Percentiles rank a stretch among this genome's conserved stretches.
phyloP scores from a whole-genome alignment of 2,329 filamentous ascomycete species.

The Macroventuria anomochaeta region DNA sequence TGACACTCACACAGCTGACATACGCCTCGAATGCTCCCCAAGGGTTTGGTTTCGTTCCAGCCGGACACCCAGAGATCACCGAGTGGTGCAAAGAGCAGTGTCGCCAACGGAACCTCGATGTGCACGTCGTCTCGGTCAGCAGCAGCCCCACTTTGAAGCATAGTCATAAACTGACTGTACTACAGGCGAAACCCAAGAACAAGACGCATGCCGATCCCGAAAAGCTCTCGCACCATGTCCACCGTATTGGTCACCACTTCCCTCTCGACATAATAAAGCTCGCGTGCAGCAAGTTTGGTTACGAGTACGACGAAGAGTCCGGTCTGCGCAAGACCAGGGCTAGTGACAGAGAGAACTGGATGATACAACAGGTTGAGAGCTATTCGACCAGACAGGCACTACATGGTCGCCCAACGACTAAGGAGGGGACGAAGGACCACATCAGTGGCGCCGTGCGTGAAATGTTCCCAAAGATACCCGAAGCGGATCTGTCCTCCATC shows the following conservation, averaged over 20 bases:
- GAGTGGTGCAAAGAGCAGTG: constrained; percentile 65
- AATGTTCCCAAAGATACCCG: constrained; percentile 68
- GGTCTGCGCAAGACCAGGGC: constrained; percentile 33
- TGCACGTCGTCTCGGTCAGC: constrained; percentile 67
- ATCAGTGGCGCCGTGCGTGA: constrained; percentile 66
- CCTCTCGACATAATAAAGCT: constrained; percentile 64
- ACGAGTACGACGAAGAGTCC: constrained; percentile 28
- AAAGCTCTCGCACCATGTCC: constrained; percentile 65
- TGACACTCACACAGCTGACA: constrained; percentile 57
- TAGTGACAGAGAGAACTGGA: constrained; percentile 33
- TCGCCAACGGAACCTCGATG: constrained; percentile 59
- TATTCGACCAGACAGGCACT: constrained; percentile 37
- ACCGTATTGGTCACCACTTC: constrained; percentile 69
- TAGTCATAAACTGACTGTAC: constrained; percentile 13
- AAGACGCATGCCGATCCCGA: constrained; percentile 58
- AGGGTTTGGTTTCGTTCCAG: constrained; percentile 67
- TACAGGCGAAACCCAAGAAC: constrained; percentile 53
- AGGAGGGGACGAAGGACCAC: constrained; percentile 60
- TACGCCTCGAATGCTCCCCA: constrained; percentile 62
- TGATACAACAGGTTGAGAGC: constrained; percentile 46
- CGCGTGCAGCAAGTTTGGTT: constrained; percentile 60
- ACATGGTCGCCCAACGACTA: constrained; percentile 35
- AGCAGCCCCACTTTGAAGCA: background rate
- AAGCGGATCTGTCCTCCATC: constrained; percentile 63
- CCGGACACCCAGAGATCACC: constrained; percentile 66